Base-by-base conservation (phyloP, 768 basidiomycete species). In the Boletus sp. region DNA sequence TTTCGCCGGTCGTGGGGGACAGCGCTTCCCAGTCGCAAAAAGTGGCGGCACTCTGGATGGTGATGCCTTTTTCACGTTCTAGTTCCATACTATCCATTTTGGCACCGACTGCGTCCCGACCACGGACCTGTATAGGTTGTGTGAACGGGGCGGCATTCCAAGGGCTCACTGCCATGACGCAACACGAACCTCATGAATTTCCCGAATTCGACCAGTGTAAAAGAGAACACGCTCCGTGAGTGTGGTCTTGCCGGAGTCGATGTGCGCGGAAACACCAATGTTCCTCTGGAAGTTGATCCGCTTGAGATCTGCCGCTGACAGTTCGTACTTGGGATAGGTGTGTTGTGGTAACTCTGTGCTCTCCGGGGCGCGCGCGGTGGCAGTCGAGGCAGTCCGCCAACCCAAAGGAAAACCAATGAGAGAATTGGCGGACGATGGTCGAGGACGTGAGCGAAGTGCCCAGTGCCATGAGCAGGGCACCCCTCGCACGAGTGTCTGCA, bases 81-180 rank as follows among this genome's bases (percentile, higher is more conserved):
- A 99, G 78, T 58, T 99, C 97, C 97, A 99, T 99, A 62, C 88
- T 92, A 72, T 99, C 97, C 97, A 99, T 99, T 78, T 99, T 99
- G 8, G 97, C 97, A 49, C 97, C 97, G 19, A 98, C 94, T 29
- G 87, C 85, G 70, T 99, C 97, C 50, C 90, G 82, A 41, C 97
- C 97, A 56, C 97, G 81, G 56, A 96, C 92, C 90, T 92, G 63
- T 13, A 38, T 15, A 17, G 10, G 15, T 15, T 7, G 41, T 41
- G 23, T 55, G 15, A 47, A 40, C 4, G 38, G 40, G 38, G 15
- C 9, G 17, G 11, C 34, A 8, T 4, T 25, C 29, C 8, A n/a
- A 42, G 9, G 11, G 15, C 23, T n/a, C 27, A 11, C 17, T 42
- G 14, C 17, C 2, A 35, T 27, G 37, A 44, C 38, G 33, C 41